phyloP scores from a whole-genome alignment of 2,329 filamentous ascomycete species.

The Teratosphaeria zuluensis region DNA sequence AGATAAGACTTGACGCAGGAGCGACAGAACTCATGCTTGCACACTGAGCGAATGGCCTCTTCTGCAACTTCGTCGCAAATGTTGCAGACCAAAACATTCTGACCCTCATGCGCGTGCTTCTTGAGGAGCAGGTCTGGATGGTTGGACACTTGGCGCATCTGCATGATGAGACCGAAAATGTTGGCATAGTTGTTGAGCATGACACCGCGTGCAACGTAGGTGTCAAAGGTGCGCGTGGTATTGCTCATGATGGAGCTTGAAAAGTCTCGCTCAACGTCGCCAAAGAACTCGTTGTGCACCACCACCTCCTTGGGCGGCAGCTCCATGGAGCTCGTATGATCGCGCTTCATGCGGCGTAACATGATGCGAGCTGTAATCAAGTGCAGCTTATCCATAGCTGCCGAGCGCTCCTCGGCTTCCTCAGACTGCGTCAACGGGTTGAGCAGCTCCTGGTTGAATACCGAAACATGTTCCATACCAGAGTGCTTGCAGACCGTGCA shows the following conservation, averaged over 20 bases:
- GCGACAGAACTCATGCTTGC: slow-evolving; percentile 87
- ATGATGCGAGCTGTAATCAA: slow-evolving; percentile 89
- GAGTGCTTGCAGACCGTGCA: slow-evolving; percentile 62
- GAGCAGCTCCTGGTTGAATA: slow-evolving; percentile 91
- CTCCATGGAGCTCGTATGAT: slow-evolving; percentile 91
- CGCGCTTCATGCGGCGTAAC: slow-evolving; percentile 87
- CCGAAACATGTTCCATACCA: slow-evolving; percentile 60
- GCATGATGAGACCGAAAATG: slow-evolving; percentile 97
- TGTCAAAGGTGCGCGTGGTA: slow-evolving; percentile 80
- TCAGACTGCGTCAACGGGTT: slow-evolving; percentile 56
- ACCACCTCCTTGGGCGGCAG: slow-evolving; percentile 89
- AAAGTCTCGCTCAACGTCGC: slow-evolving; percentile 91
- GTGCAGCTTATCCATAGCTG: slow-evolving; percentile 71
- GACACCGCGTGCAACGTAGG: slow-evolving; percentile 87
- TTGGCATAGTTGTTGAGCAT: slow-evolving; percentile 96
- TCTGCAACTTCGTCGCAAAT: slow-evolving; percentile 96
- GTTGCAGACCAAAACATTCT: slow-evolving; percentile 83
- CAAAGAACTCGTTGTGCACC: slow-evolving; percentile 91
- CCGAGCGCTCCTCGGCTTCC: slow-evolving; percentile 46
- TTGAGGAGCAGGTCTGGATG: slow-evolving; percentile 90
- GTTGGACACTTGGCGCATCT: slow-evolving; percentile 93
- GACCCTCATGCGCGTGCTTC: slow-evolving; percentile 74
- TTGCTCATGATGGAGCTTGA: slow-evolving; percentile 93
- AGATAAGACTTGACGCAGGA: slow-evolving; percentile 73
- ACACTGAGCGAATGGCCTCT: slow-evolving; percentile 83